A percentile compares a stretch with the other conserved stretches of the same genome.
phyloP scores from a whole-genome alignment of 495 filamentous ascomycete genomes.

The Xylona heveae region DNA sequence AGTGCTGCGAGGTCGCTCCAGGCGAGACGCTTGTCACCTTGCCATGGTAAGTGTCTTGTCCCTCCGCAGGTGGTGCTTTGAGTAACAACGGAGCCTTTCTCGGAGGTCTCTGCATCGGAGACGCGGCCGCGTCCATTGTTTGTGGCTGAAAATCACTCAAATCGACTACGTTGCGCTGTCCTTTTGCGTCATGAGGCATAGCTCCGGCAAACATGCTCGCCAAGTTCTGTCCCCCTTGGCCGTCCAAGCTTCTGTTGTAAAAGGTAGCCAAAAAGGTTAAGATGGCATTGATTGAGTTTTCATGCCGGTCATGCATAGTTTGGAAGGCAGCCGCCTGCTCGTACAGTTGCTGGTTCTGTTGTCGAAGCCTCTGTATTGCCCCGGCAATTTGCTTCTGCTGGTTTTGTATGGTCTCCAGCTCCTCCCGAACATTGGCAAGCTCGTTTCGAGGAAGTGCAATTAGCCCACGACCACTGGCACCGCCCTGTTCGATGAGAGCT shows the following conservation, averaged over 20 bases:
- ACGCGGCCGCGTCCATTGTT: constrained; percentile 6
- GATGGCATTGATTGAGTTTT: constrained; percentile 96
- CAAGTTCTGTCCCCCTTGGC: constrained; percentile 37
- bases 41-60: constrained; percentile 15
- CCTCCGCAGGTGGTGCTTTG: constrained; percentile 21
- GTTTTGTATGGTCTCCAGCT: constrained; percentile 59
- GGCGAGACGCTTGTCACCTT: constrained; percentile 3
- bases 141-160: constrained; percentile 33
- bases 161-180: constrained; percentile 50
- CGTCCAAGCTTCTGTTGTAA: constrained; percentile 61
- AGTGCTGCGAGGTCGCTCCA: not conserved
- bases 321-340: constrained; percentile 81
- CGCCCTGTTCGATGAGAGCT: constrained; percentile 1
- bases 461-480: not conserved
- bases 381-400: constrained; percentile 68
- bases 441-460: constrained; percentile 58
- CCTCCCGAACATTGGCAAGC: constrained; percentile 49
- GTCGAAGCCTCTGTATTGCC: constrained; percentile 53
- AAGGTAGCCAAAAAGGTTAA: constrained; percentile 91
- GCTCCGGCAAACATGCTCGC: constrained; percentile 51
- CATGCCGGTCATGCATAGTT: constrained; percentile 78
- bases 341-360: constrained; percentile 75
- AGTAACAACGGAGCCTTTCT: constrained; percentile 29
- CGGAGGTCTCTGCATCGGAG: constrained; percentile 17
- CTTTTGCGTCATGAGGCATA: constrained; percentile 35